Evolutionary conservation across 192 early-diverging fungal species (phyloP), one percentile per base, ranked within the genome.

Genomic region (Linnemannia schmuckeri): DNA sequence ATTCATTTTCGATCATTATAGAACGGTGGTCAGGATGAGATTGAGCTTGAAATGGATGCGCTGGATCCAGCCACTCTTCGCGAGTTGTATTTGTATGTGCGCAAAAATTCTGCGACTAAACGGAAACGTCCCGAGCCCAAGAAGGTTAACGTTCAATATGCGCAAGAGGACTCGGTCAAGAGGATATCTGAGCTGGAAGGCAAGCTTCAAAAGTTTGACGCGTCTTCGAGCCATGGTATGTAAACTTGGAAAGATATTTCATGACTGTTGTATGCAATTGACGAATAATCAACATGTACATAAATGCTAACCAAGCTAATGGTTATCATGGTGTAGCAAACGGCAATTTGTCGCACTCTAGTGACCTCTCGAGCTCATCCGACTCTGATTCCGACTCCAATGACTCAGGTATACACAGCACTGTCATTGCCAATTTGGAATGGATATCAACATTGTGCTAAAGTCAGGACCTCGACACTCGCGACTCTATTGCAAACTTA

Each of bases 21-120:
- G 89, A 80, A 68, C 38, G 89, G 90, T n/a, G 92, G 90, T 8
- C 93, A 96, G 76, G 96, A 96, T 52, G 98, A 99, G 88, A 97
- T 99, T 77, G 97, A 99, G 85, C 91, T 99, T 80, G 98, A 99
- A 78, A 98, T 99, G 89, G 97, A 98, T 78, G 91, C 96, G 0
- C 90, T 99, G 66, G 95, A 97, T 85, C 93, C 94, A 77, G 89
- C 88, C 41, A 98, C 97, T 17, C 91, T 98, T 37, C 96, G 93
- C 86, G 92, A 93, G 83, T 89, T 99, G 55, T 97, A 98, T 85
- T 91, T 96, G 57, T 98, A 96, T 88, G 97, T 98, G 10, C 89
- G 87, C 82, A 91, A 88, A 41, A 92, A 84, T 54, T 86, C 87
- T 37, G 88, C 90, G 61, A 80, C 77, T 33, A 91, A 91, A 79